phyloP scores from a whole-genome alignment of 2,329 filamentous ascomycete species.

The Ophiostoma populinum region DNA sequence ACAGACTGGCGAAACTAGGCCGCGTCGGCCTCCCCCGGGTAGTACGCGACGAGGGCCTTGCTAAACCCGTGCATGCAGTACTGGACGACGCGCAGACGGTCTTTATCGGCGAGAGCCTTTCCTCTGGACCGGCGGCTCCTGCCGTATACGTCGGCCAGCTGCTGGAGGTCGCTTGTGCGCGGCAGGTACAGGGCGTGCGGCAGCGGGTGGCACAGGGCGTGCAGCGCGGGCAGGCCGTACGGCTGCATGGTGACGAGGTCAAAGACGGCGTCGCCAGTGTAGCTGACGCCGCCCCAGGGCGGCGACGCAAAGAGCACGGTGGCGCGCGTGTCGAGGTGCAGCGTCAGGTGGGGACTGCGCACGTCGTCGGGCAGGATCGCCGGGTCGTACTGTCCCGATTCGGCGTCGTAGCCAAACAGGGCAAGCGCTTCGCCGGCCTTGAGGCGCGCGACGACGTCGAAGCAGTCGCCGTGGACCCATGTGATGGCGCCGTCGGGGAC shows the following conservation, averaged over 20 bases:
- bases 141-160: conserved; percentile 42
- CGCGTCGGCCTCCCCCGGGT: conserved; percentile 24
- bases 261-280: conserved; percentile 50
- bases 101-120: conserved; percentile 10
- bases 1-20: background rate
- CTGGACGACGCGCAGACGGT: conserved; percentile 55
- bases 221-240: conserved; percentile 51
- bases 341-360: background rate
- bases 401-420: conserved; percentile 8
- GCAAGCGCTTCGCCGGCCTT: background rate
- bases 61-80: conserved; percentile 85
- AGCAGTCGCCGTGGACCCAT: conserved; percentile 79
- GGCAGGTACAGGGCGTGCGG: conserved; percentile 66
- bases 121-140: background rate
- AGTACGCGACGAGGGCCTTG: conserved; percentile 57
- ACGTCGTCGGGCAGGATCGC: conserved; percentile 8
- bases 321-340: conserved; percentile 23
- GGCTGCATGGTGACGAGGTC: conserved; percentile 76
- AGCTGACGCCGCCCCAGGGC: conserved; percentile 42
- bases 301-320: conserved; percentile 40
- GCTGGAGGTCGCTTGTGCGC: conserved; percentile 64
- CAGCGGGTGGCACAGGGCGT: conserved; percentile 40
- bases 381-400: conserved; percentile 16
- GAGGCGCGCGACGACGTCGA: conserved; percentile 40
- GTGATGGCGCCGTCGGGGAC: conserved; percentile 55